Percentiles rank a stretch among this genome's conserved stretches.
Conservation (phyloP, 208 protist species). For the Lotmaria passim region DNA sequence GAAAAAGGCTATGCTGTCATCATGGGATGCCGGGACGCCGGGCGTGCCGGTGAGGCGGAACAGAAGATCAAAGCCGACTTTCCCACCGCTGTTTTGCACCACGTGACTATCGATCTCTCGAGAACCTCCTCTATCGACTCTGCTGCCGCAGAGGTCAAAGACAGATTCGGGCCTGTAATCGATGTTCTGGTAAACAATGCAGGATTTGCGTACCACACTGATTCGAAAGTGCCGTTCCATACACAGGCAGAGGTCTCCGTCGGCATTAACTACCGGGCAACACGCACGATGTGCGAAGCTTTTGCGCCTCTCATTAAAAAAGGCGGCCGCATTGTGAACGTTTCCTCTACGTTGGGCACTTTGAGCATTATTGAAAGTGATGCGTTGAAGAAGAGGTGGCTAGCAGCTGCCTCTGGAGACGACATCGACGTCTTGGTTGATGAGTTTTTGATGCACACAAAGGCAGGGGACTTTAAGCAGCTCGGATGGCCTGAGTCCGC, state of each 20-base stretch:
- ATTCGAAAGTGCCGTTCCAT: conserved; percentile 35
- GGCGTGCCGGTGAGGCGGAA: conserved; percentile 21
- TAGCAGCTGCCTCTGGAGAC: conserved; percentile 17
- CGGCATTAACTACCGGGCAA: conserved; percentile 41
- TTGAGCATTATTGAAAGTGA: conserved; percentile 29
- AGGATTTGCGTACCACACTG: conserved; percentile 34
- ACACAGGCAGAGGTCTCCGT: conserved; percentile 36
- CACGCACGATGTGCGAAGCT: conserved; percentile 26
- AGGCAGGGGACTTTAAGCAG: conserved; percentile 23
- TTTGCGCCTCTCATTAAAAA: conserved; percentile 39
- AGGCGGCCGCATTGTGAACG: conserved; percentile 39
- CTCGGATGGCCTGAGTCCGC: conserved; percentile 40
- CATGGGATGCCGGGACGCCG: conserved; percentile 36
- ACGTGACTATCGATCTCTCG: conserved; percentile 25
- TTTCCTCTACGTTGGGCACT: conserved; percentile 29
- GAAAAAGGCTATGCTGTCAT: conserved; percentile 36
- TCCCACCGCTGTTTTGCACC: conserved; percentile 7
- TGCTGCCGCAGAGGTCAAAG: conserved; percentile 27
- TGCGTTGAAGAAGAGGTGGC: conserved; percentile 21
- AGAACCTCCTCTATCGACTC: conserved; percentile 10
- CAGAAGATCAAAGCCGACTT: conserved; percentile 17
- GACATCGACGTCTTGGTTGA: conserved; percentile 32
- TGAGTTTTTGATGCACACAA: conserved; percentile 33
- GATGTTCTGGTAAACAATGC: conserved; percentile 58
- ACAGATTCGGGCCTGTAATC: conserved; percentile 24